These are phyloP conservation scores for Verruconis gallopava DNA, from an alignment of 2,329 filamentous ascomycete species.

Conservation along the genomic window DNA sequence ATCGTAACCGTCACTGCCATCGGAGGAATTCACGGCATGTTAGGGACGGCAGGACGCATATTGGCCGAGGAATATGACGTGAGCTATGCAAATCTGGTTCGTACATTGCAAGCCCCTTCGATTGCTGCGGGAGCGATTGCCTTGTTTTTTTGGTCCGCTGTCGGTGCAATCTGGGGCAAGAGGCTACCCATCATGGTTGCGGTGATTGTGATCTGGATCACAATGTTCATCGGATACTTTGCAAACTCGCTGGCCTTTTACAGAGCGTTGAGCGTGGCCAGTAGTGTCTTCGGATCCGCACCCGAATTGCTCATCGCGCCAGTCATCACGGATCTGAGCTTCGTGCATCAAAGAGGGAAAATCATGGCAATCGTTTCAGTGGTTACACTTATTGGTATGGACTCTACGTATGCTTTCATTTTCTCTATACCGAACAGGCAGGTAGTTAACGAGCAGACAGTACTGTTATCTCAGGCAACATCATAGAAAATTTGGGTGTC, in stretches of 20 bases:
- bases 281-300: conserved; percentile 16
- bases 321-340: conserved; percentile 14
- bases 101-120: conserved; percentile 1
- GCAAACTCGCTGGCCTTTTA: conserved; percentile 14
- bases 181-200: conserved; percentile 27
- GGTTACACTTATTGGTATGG: conserved; percentile 4
- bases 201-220: conserved; percentile 21
- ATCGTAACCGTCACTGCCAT: conserved; percentile 23
- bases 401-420: neutral
- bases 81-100: conserved; percentile 3
- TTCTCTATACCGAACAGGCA: neutral
- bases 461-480: conserved; percentile 30
- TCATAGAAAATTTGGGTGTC: conserved; percentile 24
- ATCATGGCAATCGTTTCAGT: conserved; percentile 6
- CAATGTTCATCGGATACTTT: conserved; percentile 29
- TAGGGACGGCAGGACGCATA: conserved; percentile 5
- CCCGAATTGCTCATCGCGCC: conserved; percentile 14
- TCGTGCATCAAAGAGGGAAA: conserved; percentile 13
- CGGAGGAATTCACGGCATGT: conserved; percentile 5
- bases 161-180: conserved; percentile 20
- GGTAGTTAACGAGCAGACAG: conserved; percentile 13
- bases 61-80: conserved; percentile 5
- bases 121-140: conserved; percentile 4
- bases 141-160: conserved; percentile 7
- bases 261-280: conserved; percentile 25